A percentile compares a stretch with the other conserved stretches of the same genome.
Evolutionary conservation across 139 green algal genomes (phyloP).

Genomic region (Asterochloris sp.): DNA sequence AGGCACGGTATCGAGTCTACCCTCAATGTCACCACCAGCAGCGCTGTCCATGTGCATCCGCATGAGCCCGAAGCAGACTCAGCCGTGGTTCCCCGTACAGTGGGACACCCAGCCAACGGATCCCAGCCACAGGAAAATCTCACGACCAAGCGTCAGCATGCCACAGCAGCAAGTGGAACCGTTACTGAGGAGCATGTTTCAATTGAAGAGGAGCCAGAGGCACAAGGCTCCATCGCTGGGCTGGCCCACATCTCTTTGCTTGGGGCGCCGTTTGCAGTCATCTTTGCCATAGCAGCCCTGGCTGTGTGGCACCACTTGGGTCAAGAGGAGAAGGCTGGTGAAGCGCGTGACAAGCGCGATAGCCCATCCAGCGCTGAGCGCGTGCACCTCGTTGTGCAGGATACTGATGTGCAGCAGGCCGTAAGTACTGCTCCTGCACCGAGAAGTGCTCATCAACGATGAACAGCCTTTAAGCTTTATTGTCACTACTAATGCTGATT

Average conservation of each 20-base stretch:
- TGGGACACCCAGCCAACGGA: not conserved
- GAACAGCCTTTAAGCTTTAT: too few species aligned
- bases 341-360: too few species aligned
- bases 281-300: constrained; percentile 5
- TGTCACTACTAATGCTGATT: too few species aligned
- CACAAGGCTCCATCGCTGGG: not conserved
- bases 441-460: too few species aligned
- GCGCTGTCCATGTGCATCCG: not conserved
- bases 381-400: too few species aligned
- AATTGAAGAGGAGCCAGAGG: not conserved
- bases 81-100: not conserved
- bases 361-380: too few species aligned
- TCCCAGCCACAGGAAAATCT: not conserved
- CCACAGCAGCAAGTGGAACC: not conserved
- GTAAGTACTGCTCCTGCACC: too few species aligned
- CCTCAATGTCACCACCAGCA: not conserved
- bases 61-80: not conserved
- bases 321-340: too few species aligned
- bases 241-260: not conserved
- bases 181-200: too few species aligned
- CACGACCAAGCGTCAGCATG: not conserved
- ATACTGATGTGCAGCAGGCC: too few species aligned
- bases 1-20: not conserved
- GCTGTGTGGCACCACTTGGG: not conserved
- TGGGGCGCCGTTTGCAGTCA: not conserved